A percentile compares a stretch with the other conserved stretches of the same genome.
phyloP scores from a whole-genome alignment of 2,329 filamentous ascomycete species.

The Aspergillus japonicus region DNA sequence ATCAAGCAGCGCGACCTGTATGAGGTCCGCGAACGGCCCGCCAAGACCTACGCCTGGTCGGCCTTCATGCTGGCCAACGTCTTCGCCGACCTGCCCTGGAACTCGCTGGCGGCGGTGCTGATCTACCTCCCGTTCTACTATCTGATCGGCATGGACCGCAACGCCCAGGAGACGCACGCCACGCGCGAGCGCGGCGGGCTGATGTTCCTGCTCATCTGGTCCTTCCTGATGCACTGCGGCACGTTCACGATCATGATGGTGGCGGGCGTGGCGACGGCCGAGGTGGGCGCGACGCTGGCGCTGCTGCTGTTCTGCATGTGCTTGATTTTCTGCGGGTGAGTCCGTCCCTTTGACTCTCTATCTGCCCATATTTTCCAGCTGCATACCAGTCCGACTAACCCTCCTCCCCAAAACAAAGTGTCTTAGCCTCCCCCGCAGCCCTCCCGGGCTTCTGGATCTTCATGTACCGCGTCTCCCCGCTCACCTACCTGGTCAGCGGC shows the following conservation, averaged over 20 bases:
- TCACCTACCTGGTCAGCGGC: slow-evolving; percentile 9
- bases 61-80: slow-evolving; percentile 68
- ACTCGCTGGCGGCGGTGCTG: slow-evolving; percentile 54
- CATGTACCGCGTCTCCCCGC: slow-evolving; percentile 11
- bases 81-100: slow-evolving; percentile 65
- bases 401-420: neutral
- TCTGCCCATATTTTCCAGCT: no score
- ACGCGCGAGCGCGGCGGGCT: slow-evolving; percentile 56
- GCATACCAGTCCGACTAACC: no score
- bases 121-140: slow-evolving; percentile 66
- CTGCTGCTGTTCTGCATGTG: slow-evolving; percentile 1
- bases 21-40: slow-evolving; percentile 58
- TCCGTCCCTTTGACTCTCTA: neutral
- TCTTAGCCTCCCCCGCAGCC: neutral
- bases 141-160: slow-evolving; percentile 46
- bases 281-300: slow-evolving; percentile 3
- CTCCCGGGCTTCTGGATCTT: slow-evolving; percentile 12
- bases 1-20: slow-evolving; percentile 56
- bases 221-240: slow-evolving; percentile 46
- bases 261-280: slow-evolving; percentile 5
- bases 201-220: slow-evolving; percentile 61
- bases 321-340: slow-evolving; percentile 3
- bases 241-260: slow-evolving; percentile 7
- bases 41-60: slow-evolving; percentile 70
- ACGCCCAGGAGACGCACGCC: slow-evolving; percentile 31